phyloP scores from a whole-genome alignment of 2,329 filamentous ascomycete species.

The Cercospora canescens region DNA sequence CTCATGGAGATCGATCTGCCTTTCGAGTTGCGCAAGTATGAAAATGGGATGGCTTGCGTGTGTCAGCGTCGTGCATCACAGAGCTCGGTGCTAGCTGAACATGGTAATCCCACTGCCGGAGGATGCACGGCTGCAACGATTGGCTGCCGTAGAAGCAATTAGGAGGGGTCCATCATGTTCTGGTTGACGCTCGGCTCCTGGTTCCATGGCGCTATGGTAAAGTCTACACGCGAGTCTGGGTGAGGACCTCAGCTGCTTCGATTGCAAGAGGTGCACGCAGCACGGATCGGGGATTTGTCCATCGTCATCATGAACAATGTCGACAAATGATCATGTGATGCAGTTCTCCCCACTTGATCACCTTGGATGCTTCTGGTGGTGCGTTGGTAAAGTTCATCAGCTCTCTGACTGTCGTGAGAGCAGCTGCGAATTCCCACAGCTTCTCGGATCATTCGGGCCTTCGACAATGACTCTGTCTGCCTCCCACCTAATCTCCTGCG shows the following conservation, averaged over 20 bases:
- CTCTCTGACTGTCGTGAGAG: neutral
- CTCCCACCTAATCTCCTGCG: neutral
- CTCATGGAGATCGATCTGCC: neutral
- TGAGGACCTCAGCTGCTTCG: neutral
- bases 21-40: neutral
- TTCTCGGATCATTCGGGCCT: neutral
- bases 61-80: neutral
- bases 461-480: neutral
- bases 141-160: neutral
- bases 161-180: neutral
- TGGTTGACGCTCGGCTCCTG: conserved; percentile 6
- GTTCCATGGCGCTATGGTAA: conserved; percentile 3
- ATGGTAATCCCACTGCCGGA: conserved; percentile 4
- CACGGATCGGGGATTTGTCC: neutral
- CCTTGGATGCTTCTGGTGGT: neutral
- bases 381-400: neutral
- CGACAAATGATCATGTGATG: neutral
- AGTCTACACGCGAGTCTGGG: conserved; percentile 3
- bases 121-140: neutral
- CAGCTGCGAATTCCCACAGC: too few relatives aligned
- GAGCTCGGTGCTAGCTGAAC: neutral
- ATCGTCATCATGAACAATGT: neutral
- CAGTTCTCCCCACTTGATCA: neutral
- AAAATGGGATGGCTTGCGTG: neutral
- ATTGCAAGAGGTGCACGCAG: neutral